Conservation (phyloP, 768 basidiomycete species). For the Cystobasidium onofrii region DNA sequence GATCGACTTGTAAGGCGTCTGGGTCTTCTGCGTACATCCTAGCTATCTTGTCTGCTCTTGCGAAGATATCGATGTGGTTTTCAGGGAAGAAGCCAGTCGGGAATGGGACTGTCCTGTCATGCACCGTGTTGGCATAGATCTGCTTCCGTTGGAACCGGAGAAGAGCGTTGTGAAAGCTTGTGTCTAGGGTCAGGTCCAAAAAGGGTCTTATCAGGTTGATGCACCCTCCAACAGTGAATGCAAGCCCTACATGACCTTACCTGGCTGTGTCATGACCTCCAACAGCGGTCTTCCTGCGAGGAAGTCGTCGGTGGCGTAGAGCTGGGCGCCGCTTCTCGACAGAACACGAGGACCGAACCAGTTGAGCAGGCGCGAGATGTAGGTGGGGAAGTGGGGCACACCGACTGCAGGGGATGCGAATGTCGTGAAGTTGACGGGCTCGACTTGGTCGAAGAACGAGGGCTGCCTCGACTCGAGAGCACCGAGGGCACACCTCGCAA, state of each 20-base stretch:
- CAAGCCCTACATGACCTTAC: conserved; percentile 46
- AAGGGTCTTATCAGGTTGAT: background rate
- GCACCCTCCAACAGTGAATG: background rate
- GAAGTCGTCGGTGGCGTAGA: conserved; percentile 63
- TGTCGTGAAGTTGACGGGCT: conserved; percentile 72
- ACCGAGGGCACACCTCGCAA: conserved; percentile 72
- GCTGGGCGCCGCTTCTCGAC: conserved; percentile 71
- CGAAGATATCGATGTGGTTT: conserved; percentile 23
- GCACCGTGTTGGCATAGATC: conserved; percentile 66
- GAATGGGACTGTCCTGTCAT: conserved; percentile 72
- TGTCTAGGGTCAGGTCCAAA: conserved; percentile 49
- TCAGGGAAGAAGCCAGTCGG: conserved; percentile 59
- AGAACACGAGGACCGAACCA: conserved; percentile 62
- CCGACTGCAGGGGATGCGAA: conserved; percentile 78
- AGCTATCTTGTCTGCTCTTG: conserved; percentile 11
- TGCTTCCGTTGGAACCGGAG: conserved; percentile 59
- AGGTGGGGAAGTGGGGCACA: conserved; percentile 57
- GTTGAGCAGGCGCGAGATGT: conserved; percentile 54
- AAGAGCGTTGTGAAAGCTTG: conserved; percentile 68
- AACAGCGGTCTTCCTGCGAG: conserved; percentile 58
- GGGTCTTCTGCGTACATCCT: background rate
- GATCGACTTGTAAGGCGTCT: conserved; percentile 1
- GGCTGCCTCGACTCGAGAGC: conserved; percentile 44
- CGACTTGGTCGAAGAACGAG: conserved; percentile 60
- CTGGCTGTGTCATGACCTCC: conserved; percentile 71